Percentiles rank a stretch among this genome's conserved stretches.
Evolutionary conservation across 805 yeast species (phyloP).

Genomic region (Nadsonia fulvescens): DNA sequence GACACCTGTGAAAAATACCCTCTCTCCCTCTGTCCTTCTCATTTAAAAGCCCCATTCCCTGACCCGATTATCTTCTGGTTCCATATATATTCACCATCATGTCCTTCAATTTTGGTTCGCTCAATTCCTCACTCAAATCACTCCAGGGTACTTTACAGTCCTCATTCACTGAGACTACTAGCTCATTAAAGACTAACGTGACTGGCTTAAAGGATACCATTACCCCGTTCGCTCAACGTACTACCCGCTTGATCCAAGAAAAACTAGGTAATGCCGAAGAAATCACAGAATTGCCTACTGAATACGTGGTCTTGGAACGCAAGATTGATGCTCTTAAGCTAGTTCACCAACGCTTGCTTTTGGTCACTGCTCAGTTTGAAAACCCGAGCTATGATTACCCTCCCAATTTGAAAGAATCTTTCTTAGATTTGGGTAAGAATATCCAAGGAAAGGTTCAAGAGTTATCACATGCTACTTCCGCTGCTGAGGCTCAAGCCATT

Average conservation of each 20-base stretch:
- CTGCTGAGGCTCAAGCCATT: conserved; percentile 71
- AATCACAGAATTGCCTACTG: conserved; percentile 70
- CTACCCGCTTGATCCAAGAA: conserved; percentile 65
- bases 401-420: conserved; percentile 54
- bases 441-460: conserved; percentile 46
- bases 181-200: too few relatives aligned
- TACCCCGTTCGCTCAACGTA: conserved; percentile 65
- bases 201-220: conserved; percentile 24
- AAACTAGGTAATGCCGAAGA: conserved; percentile 64
- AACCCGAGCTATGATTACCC: conserved; percentile 76
- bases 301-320: conserved; percentile 55
- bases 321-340: conserved; percentile 56
- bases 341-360: conserved; percentile 39
- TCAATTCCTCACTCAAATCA: too few relatives aligned
- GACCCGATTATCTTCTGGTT: too few relatives aligned
- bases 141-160: too few relatives aligned
- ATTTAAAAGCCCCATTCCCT: too few relatives aligned
- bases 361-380: conserved; percentile 44
- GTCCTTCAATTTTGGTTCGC: too few relatives aligned
- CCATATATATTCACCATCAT: too few relatives aligned
- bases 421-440: conserved; percentile 50
- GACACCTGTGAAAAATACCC: too few relatives aligned
- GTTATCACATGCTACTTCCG: conserved; percentile 52
- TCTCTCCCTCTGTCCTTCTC: too few relatives aligned
- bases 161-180: too few relatives aligned